Percentiles rank a stretch among this genome's conserved stretches.
Evolutionary conservation across 2,329 filamentous ascomycete genomes (phyloP).

Genomic region (Ciborinia camelliae): DNA sequence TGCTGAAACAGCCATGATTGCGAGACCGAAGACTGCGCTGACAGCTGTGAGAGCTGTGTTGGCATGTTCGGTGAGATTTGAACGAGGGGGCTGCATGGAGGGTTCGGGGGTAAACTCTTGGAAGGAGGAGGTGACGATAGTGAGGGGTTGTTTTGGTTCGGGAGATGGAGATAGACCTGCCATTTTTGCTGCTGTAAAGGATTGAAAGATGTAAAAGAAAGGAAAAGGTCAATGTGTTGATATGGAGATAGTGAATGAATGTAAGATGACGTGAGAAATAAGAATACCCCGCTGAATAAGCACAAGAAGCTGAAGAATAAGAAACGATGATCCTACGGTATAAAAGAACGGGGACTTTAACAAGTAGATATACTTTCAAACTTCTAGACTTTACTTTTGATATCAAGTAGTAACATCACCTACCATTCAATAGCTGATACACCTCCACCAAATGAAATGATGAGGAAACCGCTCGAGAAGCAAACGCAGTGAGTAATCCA

Average conservation of each 20-base stretch:
- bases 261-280: not conserved
- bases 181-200: slow-evolving; percentile 4
- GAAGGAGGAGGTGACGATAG: slow-evolving; percentile 2
- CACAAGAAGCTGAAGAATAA: slow-evolving; percentile 6
- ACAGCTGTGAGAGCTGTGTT: slow-evolving; percentile 49
- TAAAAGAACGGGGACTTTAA: not conserved
- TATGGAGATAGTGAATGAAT: not conserved
- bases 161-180: slow-evolving; percentile 8
- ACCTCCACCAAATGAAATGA: slow-evolving; percentile 7
- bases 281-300: slow-evolving; percentile 4
- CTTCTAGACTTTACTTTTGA: too few species aligned
- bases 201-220: not conserved
- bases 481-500: not conserved
- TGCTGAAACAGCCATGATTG: slow-evolving; percentile 52
- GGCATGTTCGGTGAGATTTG: slow-evolving; percentile 32
- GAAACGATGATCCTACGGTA: not conserved
- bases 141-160: slow-evolving; percentile 9
- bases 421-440: slow-evolving; percentile 5
- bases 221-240: not conserved
- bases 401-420: not conserved
- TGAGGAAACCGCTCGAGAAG: slow-evolving; percentile 1
- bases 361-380: slow-evolving; percentile 10
- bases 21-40: slow-evolving; percentile 50
- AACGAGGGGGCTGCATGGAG: slow-evolving; percentile 38
- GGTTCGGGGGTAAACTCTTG: slow-evolving; percentile 6